Percentiles rank a stretch among this genome's conserved stretches.
phyloP scores from a whole-genome alignment of 305 asterid genomes.

The Rubia tinctorum region DNA sequence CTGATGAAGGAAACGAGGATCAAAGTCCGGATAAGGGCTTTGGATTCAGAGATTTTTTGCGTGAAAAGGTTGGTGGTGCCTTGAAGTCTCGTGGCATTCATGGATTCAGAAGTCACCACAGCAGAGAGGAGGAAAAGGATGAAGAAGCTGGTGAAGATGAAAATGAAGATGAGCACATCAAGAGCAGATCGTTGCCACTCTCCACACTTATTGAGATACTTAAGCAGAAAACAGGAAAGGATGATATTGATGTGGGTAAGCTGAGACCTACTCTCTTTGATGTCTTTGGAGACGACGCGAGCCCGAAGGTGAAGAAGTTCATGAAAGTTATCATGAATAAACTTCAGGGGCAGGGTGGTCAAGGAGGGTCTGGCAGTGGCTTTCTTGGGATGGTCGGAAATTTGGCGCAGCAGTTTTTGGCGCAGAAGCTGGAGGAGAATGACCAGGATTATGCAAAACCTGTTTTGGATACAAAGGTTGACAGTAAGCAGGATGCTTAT shows the following conservation, averaged over 20 bases:
- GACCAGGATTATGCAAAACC: conserved; percentile 68
- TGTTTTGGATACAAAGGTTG: conserved; percentile 63
- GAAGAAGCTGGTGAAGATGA: conserved; percentile 28
- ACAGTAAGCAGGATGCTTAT: conserved; percentile 62
- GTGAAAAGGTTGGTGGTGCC: conserved; percentile 57
- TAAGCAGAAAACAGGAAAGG: conserved; percentile 89
- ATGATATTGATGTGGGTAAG: conserved; percentile 89
- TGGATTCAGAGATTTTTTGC: conserved; percentile 73
- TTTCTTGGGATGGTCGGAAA: conserved; percentile 76
- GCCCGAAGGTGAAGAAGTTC: conserved; percentile 95
- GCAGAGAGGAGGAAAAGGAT: conserved; percentile 29
- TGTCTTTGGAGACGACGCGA: conserved; percentile 85
- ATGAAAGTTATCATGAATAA: conserved; percentile 79
- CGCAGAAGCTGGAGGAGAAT: conserved; percentile 77
- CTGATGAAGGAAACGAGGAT: not conserved
- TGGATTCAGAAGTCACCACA: conserved; percentile 31
- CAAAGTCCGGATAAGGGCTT: conserved; percentile 17
- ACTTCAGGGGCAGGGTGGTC: conserved; percentile 40
- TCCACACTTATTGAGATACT: conserved; percentile 82
- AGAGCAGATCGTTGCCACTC: conserved; percentile 60
- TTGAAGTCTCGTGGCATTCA: conserved; percentile 75
- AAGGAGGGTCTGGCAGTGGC: conserved; percentile 44
- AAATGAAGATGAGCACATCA: conserved; percentile 21
- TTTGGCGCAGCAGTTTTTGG: conserved; percentile 74
- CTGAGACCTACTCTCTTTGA: conserved; percentile 86